These are phyloP conservation scores for Penicillium herquei DNA, from an alignment of 495 filamentous ascomycete species.

Conservation along the genomic window DNA sequence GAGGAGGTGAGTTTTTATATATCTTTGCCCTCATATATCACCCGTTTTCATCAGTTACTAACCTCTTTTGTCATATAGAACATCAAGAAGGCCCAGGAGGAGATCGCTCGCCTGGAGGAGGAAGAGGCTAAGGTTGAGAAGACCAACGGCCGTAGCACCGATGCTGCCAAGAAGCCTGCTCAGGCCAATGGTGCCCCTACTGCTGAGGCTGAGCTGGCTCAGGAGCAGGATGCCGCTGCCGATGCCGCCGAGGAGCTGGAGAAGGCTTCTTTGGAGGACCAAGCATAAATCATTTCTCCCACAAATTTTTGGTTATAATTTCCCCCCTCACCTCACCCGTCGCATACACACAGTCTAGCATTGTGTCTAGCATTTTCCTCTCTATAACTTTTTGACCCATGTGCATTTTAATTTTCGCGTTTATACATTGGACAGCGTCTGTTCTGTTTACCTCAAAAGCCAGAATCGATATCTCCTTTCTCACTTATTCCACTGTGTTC, in stretches of 20 bases:
- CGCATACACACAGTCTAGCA: conserved; percentile 23
- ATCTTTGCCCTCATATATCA: not conserved
- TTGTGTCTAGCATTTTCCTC: conserved; percentile 15
- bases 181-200: conserved; percentile 52
- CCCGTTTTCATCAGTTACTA: not conserved
- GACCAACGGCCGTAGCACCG: conserved; percentile 31
- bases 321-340: not conserved
- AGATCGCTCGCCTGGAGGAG: conserved; percentile 63
- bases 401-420: conserved; percentile 24
- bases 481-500: not conserved
- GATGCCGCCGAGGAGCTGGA: conserved; percentile 59
- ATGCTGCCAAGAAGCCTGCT: conserved; percentile 54
- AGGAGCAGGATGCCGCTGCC: conserved; percentile 57
- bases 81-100: conserved; percentile 67
- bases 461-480: conserved; percentile 11
- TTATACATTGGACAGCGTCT: conserved; percentile 22
- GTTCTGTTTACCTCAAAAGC: conserved; percentile 18
- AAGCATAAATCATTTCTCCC: conserved; percentile 24
- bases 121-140: conserved; percentile 36
- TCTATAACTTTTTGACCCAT: conserved; percentile 10
- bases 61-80: conserved; percentile 47
- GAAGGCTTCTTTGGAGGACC: conserved; percentile 58
- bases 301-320: not conserved
- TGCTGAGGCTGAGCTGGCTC: conserved; percentile 52
- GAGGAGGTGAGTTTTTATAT: conserved; percentile 63